Evolutionary conservation across 768 basidiomycete genomes (phyloP).

Genomic region (Tylopilus subfusipes): DNA sequence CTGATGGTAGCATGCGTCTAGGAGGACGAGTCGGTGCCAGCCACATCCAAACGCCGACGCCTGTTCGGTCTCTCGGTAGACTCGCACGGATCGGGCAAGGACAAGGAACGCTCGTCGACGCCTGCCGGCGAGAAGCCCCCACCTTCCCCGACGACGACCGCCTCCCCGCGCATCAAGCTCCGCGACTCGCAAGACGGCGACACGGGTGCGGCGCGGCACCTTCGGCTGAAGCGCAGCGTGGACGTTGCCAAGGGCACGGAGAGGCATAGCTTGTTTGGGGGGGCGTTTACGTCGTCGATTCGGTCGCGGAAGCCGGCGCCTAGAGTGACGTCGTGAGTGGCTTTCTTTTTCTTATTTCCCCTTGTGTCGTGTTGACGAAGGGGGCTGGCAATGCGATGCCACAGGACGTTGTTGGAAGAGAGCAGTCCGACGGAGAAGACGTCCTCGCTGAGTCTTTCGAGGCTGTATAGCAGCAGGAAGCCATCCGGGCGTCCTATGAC

Average conservation of each 20-base stretch:
- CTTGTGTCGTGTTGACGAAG: not conserved
- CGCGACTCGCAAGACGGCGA: constrained; percentile 24
- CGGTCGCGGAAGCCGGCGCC: constrained; percentile 81
- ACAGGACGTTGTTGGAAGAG: constrained; percentile 33
- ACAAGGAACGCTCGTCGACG: constrained; percentile 34
- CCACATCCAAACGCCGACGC: constrained; percentile 36
- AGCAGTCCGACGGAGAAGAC: constrained; percentile 42
- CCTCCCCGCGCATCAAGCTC: constrained; percentile 20
- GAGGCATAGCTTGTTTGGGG: constrained; percentile 82
- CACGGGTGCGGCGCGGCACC: constrained; percentile 29
- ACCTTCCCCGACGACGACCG: constrained; percentile 20
- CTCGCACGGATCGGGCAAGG: constrained; percentile 31
- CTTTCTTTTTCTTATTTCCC: not conserved
- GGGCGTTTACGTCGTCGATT: constrained; percentile 54
- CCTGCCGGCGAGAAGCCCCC: constrained; percentile 27
- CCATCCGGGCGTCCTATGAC: constrained; percentile 41
- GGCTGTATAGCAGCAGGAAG: constrained; percentile 46
- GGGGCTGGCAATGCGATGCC: not conserved
- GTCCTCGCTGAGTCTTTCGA: constrained; percentile 46
- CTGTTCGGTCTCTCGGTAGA: constrained; percentile 59
- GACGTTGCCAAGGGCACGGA: constrained; percentile 49
- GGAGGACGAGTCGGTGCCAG: constrained; percentile 55
- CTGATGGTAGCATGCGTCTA: constrained; percentile 23
- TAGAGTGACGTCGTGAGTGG: constrained; percentile 58
- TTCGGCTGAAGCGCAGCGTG: constrained; percentile 47